Conservation (phyloP, 1,139 yeast species). For the Saccharomycopsis crataegensis region DNA sequence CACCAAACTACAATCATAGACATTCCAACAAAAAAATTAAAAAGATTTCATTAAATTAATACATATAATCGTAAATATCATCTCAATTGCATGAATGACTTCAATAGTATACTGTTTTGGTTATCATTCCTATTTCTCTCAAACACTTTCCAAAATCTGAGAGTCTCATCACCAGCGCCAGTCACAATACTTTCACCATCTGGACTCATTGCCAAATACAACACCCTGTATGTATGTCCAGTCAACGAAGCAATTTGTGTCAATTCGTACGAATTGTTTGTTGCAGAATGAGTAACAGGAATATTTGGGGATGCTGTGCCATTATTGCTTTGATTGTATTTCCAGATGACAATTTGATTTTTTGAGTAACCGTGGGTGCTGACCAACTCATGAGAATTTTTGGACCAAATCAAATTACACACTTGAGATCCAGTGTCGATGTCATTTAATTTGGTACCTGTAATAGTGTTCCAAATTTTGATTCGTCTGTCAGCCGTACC, state of each 20-base stretch:
- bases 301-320: background rate
- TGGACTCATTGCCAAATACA: constrained; percentile 87
- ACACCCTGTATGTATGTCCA: constrained; percentile 89
- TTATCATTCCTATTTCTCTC: constrained; percentile 60
- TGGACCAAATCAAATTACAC: constrained; percentile 90
- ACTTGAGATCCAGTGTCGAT: constrained; percentile 95
- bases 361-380: constrained; percentile 93
- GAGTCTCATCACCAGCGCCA: constrained; percentile 97
- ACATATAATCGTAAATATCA: constrained; percentile 26
- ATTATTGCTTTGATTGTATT: constrained; percentile 48
- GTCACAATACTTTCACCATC: constrained; percentile 98
- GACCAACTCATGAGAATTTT: constrained; percentile 83
- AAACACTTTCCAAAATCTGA: constrained; percentile 88
- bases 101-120: constrained; percentile 56
- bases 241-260: constrained; percentile 89
- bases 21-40: background rate
- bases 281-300: background rate
- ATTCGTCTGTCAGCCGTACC: constrained; percentile 93
- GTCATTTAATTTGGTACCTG: constrained; percentile 66
- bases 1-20: background rate
- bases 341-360: constrained; percentile 92
- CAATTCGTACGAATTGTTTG: constrained; percentile 39
- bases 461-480: constrained; percentile 86
- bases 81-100: constrained; percentile 73
- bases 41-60: background rate